Base-by-base conservation (phyloP, 352 stramenopile genomes). In the Blastocystis sp. region DNA sequence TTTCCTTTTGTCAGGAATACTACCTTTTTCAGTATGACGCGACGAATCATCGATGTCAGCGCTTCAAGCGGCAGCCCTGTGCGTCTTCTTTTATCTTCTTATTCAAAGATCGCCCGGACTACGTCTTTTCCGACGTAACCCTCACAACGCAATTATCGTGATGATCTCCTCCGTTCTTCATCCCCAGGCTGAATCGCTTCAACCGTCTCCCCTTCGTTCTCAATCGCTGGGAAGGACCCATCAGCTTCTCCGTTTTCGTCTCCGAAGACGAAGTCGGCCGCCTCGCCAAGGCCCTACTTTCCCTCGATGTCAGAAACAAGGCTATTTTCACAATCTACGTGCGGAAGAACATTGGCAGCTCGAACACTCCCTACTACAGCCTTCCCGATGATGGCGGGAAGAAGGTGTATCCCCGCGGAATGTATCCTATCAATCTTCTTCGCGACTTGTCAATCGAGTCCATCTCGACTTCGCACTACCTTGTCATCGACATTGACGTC, bases 401-500 rank as follows among this genome's bases (percentile, higher is more conserved):
- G 6, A 57, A 17, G 48, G 14, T 7, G 14, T 14, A 17, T 57
- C 48, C 6, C 48, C 6, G 14, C 6, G 48, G 48, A 7, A 14
- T 57, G 48, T 77, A 57, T 40, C 66, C 66, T 10, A 60, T 77
- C 3, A 77, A 77, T 34, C 21, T 77, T 19, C n/a, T 77, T 6
- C 66, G 66, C 19, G 66, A 77, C 54, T 61, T 77, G 42, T 40
- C 66, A 11, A 61, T 77, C 21, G 66, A 77, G 43, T 77, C 42
- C 21, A 48, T n/a, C 34, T 7, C 6, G 64, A 74, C 14, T 24
- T 42, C 14, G 4, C 34, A 40, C 17, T n/a, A 74, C 43, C 45
- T 52, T 48, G 34, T 74, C 21, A 74, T 34, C 19, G 64, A 74
- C 40, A 74, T 74, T 6, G 64, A 74, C 43, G 64, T 74, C 6